Percentiles rank a stretch among this genome's conserved stretches.
These are phyloP conservation scores for Penicillium robsamsonii DNA, from an alignment of 495 filamentous ascomycete species.

Conservation along the genomic window DNA sequence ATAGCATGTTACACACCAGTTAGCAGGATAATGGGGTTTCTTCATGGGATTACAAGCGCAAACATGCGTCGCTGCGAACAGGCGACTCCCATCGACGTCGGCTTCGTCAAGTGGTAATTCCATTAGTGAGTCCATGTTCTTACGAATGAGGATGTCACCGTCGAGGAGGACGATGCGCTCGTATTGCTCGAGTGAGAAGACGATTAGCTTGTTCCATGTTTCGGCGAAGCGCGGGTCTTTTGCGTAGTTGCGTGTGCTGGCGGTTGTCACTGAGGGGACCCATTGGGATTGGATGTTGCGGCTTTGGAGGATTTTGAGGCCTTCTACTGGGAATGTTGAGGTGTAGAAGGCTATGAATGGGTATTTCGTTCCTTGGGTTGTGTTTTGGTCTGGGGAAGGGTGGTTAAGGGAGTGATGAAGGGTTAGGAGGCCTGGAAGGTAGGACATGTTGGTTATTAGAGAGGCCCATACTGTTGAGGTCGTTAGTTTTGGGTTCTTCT, in stretches of 20 bases:
- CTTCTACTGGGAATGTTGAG: conserved; percentile 24
- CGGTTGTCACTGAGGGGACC: conserved; percentile 21
- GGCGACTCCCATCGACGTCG: conserved; percentile 48
- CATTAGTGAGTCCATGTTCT: conserved; percentile 86
- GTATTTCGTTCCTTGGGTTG: conserved; percentile 16
- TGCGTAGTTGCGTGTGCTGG: conserved; percentile 16
- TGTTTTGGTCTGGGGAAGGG: conserved; percentile 11
- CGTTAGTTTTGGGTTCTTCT: conserved; percentile 12
- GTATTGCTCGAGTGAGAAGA: conserved; percentile 67
- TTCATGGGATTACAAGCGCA: conserved; percentile 79
- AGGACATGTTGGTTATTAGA: conserved; percentile 32
- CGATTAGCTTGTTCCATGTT: conserved; percentile 77
- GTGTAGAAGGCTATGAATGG: conserved; percentile 33
- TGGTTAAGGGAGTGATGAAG: conserved; percentile 28
- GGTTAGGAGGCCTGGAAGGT: conserved; percentile 33
- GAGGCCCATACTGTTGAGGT: conserved; percentile 26
- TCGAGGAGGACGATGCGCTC: conserved; percentile 74
- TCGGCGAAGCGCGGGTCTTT: conserved; percentile 75
- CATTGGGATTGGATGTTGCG: conserved; percentile 23
- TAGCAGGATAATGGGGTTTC: conserved; percentile 65
- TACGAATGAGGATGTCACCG: conserved; percentile 71
- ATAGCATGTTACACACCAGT: conserved; percentile 51
- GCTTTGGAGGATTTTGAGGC: conserved; percentile 21
- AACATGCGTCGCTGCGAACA: conserved; percentile 72
- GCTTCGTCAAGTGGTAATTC: conserved; percentile 59